Evolutionary conservation across 768 basidiomycete genomes (phyloP), one percentile per base, ranked within the genome.

Genomic region (Agaricus subrufescens): DNA sequence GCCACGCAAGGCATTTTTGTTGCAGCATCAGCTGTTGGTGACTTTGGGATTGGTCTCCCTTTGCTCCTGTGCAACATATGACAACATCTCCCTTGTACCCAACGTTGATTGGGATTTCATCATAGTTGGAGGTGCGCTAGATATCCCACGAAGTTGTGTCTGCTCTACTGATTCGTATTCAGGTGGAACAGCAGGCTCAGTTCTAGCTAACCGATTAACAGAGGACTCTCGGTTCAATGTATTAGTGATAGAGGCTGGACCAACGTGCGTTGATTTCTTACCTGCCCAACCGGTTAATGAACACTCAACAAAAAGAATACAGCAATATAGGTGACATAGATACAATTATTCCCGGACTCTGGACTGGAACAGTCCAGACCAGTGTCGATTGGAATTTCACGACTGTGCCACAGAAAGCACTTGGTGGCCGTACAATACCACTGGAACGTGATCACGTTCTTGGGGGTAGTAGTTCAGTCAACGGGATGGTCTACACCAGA

Each of bases 341-440:
- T 7, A 52, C 58, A 1, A 55, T 46, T 0, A 27, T 59, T 12
- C 58, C 58, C 2, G 40, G 52, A 15, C 63, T 65, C 56, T 39
- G 38, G 8, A 48, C 46, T 25, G 38, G 38, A 19, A 56, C 58
- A 3, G 59, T 57, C 4, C 45, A 51, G 31, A 60, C 63, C 8
- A 47, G 43, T 3, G 69, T 56, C 47, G 69, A 73, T 44, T 73
- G 71, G 70, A 74, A 74, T 39, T 74, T 65, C 40, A 73, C 72
- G 11, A 72, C 71, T 4, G 65, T 62, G 2, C 63, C 72, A 14
- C 73, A 73, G 54, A 15, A 59, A 11, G 66, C 60, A 10, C 58
- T 71, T 6, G 64, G 66, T 51, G 62, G 62, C 3, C 64, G 69
- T 3, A n/a, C 60, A 1, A 47, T 71, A 1, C 12, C 59, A 9